A percentile compares a stretch with the other conserved stretches of the same genome.
Evolutionary conservation across 2,329 filamentous ascomycete genomes (phyloP).

Genomic region (Scleromitrula shiraiana): DNA sequence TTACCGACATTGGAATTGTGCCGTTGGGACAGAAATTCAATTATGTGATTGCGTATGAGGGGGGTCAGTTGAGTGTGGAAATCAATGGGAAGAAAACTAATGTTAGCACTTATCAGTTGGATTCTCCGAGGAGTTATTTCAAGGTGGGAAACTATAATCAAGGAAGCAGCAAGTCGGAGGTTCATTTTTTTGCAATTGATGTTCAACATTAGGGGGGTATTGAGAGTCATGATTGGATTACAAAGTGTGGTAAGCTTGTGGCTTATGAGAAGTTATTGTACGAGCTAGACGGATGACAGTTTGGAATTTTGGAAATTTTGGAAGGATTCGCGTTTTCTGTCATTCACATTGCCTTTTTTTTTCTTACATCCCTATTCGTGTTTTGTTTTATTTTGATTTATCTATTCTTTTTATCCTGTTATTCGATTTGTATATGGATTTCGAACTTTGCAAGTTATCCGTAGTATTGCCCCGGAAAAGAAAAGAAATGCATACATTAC

Average conservation of each 20-base stretch:
- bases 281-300: too few species aligned
- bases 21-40: conserved; percentile 29
- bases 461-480: too few species aligned
- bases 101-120: conserved; percentile 26
- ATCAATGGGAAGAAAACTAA: conserved; percentile 28
- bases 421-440: background rate
- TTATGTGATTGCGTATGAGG: conserved; percentile 34
- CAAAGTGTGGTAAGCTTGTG: too few species aligned
- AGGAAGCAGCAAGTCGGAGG: conserved; percentile 13
- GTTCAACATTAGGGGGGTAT: background rate
- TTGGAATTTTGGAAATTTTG: background rate
- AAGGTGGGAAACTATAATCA: conserved; percentile 35
- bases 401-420: background rate
- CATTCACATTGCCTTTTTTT: background rate
- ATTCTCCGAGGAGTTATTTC: conserved; percentile 31
- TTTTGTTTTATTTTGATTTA: background rate
- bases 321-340: background rate
- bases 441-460: too few species aligned
- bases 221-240: background rate
- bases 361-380: background rate
- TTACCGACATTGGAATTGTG: conserved; percentile 30
- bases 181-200: conserved; percentile 11
- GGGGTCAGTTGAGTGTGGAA: conserved; percentile 27
- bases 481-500: too few species aligned
- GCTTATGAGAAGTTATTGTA: too few species aligned